Conservation (phyloP, 306 rosid genomes). For the Castanea mollissima region DNA sequence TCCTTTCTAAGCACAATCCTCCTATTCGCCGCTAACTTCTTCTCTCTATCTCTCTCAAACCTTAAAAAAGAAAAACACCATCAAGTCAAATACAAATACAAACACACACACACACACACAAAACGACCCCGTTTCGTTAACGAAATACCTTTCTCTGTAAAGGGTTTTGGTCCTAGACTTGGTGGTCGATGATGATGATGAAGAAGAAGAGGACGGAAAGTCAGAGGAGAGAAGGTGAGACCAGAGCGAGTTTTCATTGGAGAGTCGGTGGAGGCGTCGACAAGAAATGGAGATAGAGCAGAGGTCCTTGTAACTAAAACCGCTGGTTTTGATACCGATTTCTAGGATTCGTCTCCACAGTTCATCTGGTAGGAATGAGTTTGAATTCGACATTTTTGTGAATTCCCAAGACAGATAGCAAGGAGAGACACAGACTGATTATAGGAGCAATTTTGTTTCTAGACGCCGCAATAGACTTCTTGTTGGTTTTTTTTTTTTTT, state of each 20-base stretch:
- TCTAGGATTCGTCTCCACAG: slow-evolving; percentile 65
- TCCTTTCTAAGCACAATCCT: slow-evolving; percentile 64
- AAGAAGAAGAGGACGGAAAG: slow-evolving; percentile 26
- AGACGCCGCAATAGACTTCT: too few species aligned
- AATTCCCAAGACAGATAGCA: too few species aligned
- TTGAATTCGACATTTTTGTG: slow-evolving; percentile 4
- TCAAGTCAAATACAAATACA: neutral
- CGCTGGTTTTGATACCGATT: slow-evolving; percentile 40
- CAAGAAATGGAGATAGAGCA: slow-evolving; percentile 69
- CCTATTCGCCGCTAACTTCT: slow-evolving; percentile 50
- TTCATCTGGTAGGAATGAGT: slow-evolving; percentile 57
- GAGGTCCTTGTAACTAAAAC: slow-evolving; percentile 54
- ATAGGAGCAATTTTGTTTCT: too few species aligned
- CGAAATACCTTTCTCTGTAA: slow-evolving; percentile 47
- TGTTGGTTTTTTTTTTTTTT: too few species aligned
- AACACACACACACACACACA: neutral
- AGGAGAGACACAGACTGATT: too few species aligned
- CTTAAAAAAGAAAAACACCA: slow-evolving; percentile 30
- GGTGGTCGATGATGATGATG: slow-evolving; percentile 13
- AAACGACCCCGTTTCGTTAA: neutral
- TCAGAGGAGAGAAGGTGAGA: slow-evolving; percentile 56
- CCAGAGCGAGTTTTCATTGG: slow-evolving; percentile 59
- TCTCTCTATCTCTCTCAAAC: slow-evolving; percentile 62
- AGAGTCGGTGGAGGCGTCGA: slow-evolving; percentile 56
- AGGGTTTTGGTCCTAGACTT: slow-evolving; percentile 31